These are phyloP conservation scores for Cruciata laevipes DNA, from an alignment of 257 asterid species.

Conservation along the genomic window DNA sequence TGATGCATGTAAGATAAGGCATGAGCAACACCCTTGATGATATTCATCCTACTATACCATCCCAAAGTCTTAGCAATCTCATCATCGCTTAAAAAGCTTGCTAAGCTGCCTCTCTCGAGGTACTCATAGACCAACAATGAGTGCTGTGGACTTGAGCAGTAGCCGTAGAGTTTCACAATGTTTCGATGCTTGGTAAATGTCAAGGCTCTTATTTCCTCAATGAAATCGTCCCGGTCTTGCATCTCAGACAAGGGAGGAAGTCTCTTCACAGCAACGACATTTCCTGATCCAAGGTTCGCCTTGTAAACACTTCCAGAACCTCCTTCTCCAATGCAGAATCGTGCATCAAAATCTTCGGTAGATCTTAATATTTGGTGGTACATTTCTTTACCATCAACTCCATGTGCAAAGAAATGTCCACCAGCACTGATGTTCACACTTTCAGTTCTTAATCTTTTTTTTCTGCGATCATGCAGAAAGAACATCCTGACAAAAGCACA, in stretches of 20 bases:
- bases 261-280: constrained; percentile 30
- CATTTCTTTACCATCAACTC: constrained; percentile 25
- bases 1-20: constrained; percentile 22
- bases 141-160: constrained; percentile 23
- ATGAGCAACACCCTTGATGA: constrained; percentile 26
- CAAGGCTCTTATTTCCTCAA: constrained; percentile 5
- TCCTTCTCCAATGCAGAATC: constrained; percentile 11
- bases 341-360: constrained; percentile 21
- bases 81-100: constrained; percentile 11
- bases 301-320: constrained; percentile 31
- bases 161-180: constrained; percentile 33
- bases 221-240: constrained; percentile 12
- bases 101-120: constrained; percentile 28
- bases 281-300: constrained; percentile 20
- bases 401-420: constrained; percentile 10
- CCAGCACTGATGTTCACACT: neutral
- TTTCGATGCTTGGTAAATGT: constrained; percentile 1
- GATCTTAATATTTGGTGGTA: constrained; percentile 23
- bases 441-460: neutral
- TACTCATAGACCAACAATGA: constrained; percentile 30
- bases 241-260: constrained; percentile 4
- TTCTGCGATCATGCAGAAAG: neutral
- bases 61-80: constrained; percentile 19
- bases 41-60: constrained; percentile 27
- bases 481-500: constrained; percentile 10